phyloP scores from a whole-genome alignment of 1,139 yeast genomes.

The Yamadazyma blattariae region DNA sequence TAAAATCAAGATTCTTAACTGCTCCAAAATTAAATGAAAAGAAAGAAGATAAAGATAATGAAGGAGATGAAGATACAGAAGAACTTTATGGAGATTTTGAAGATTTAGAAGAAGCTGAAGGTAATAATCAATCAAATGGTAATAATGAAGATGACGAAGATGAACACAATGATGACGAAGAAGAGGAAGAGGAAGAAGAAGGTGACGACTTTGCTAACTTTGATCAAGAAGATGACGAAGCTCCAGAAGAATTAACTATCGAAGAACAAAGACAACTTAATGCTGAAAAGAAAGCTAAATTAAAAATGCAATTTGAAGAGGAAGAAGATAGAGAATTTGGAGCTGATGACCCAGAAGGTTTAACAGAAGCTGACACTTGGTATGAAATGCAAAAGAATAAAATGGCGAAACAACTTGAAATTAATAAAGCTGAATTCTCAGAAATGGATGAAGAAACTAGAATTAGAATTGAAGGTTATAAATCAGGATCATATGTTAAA shows the following conservation, averaged over 20 bases:
- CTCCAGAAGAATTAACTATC: conserved; percentile 45
- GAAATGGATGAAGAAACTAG: conserved; percentile 75
- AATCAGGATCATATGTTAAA: conserved; percentile 93
- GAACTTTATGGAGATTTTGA: conserved; percentile 76
- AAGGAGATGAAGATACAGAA: conserved; percentile 25
- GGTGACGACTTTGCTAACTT: conserved; percentile 52
- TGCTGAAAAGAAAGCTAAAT: conserved; percentile 85
- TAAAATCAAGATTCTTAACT: conserved; percentile 61
- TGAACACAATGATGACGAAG: conserved; percentile 22
- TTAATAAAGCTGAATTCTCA: conserved; percentile 77
- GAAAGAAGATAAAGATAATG: conserved; percentile 31
- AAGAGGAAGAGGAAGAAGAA: conserved; percentile 28
- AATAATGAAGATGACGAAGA: conserved; percentile 19
- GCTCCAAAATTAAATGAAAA: conserved; percentile 56
- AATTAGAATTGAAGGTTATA: conserved; percentile 81
- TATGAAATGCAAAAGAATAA: conserved; percentile 95
- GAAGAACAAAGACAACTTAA: conserved; percentile 75
- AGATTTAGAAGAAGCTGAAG: conserved; percentile 66
- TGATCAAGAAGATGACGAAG: conserved; percentile 45
- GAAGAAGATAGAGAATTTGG: conserved; percentile 80
- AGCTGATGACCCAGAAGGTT: conserved; percentile 72
- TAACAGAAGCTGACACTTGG: conserved; percentile 88
- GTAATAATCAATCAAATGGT: conserved; percentile 21
- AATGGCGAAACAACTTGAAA: conserved; percentile 93
- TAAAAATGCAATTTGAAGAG: conserved; percentile 86